Base-by-base conservation (phyloP, 2,329 filamentous ascomycete genomes). In the Colletotrichum euphorbiae region DNA sequence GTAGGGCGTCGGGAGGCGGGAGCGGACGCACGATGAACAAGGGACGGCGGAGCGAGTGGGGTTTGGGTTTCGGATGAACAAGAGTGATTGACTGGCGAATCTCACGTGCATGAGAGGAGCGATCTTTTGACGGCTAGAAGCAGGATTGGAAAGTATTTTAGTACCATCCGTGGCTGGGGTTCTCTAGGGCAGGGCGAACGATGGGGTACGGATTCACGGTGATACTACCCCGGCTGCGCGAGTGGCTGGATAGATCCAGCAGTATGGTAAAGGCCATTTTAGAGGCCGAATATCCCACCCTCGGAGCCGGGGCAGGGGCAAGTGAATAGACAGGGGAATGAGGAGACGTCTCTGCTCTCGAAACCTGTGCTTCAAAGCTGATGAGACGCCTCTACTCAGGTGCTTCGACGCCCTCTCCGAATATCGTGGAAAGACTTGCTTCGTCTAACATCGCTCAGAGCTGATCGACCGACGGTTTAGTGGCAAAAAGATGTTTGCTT, bases 41-140 rank as follows among this genome's bases (percentile, higher is more conserved):
- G 40, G 66, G 64, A 38, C 52, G 38, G 42, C 31, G 28, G 46
- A 55, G 54, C 54, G 55, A 69, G 61, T 66, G 24, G 48, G 43
- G 60, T 3, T 48, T 50, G 40, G 40, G 48, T 36, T 59, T 61
- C 36, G 33, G 66, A 51, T 46, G 50, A 52, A 45, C 19, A 28
- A 56, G 36, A 3, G 13, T 52, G 55, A 31, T 56, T 55, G 50
- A 67, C 54, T 52, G 56, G 56, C 62, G n/a, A 57, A 46, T 56
- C 57, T 69, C 62, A 69, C 67, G 62, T 67, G 67, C 62, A 67
- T 67, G 63, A 31, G 40, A 67, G 56, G 43, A 67, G 62, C 50
- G 62, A 60, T 62, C 67, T 62, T 36, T 57, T n/a, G 67, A 43
- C 28, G 62, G 62, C 62, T 50, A 66, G 50, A 52, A 69, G 50